Base-by-base conservation (phyloP, 2,329 filamentous ascomycete species). In the Pestalotiopsis sp. region DNA sequence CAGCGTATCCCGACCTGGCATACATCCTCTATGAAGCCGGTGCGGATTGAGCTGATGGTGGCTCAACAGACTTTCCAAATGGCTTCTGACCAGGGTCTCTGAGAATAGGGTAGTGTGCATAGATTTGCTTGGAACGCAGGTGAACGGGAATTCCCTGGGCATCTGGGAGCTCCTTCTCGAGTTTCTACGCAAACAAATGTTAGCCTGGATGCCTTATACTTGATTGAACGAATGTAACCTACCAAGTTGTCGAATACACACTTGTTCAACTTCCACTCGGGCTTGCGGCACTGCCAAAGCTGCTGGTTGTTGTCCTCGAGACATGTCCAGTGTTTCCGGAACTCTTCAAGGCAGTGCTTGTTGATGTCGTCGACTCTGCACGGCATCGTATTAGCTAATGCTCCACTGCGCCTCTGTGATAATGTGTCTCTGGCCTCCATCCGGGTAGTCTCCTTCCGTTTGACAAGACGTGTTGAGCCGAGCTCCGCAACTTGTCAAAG, bases 241-340 rank as follows among this genome's bases (percentile, higher is more conserved):
- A 99, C 96, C 85, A 99, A 83, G 81, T 98, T 98, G 74, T 98
- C 92, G 79, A 93, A 98, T 63, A 98, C 95, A 83, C 96, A 99
- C 84, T 91, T 92, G 87, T 98, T 99, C 77, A 99, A 85, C 79
- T 91, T 91, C 89, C 93, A 91, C 86, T 99, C 96, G 72, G 89
- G 86, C 77, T 90, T 91, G 76, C 96, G 90, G 86, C 96, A 99
- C 79, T 98, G 94, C 92, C 94, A 99, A 70, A 98, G 85, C 83
- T 97, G 93, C 79, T 99, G 96, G 86, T 99, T 99, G 86, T 97
- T 95, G 85, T 97, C 92, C 79, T 99, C 96, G 69, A 99, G 88
- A 79, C 96, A 99, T 77, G 93, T 87, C 94, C 95, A 99, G 85
- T 99, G 96, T 78, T 89, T 89, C 76, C 93, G 91, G 87, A 99